phyloP scores from a whole-genome alignment of 768 basidiomycete species.

The Pisolithus sp. region DNA sequence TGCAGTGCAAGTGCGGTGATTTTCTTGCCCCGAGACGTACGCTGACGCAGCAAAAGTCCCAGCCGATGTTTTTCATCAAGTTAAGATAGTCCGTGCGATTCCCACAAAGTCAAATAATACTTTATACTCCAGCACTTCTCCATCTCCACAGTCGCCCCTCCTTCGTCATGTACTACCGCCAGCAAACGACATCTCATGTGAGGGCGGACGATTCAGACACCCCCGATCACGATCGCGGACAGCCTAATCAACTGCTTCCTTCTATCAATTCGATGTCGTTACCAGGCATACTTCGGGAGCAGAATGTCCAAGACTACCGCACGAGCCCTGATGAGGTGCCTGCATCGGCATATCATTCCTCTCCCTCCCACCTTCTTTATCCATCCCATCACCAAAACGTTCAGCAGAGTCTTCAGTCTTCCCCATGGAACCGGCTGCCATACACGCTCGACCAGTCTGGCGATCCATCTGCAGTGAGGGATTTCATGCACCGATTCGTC shows the following conservation, averaged over 20 bases:
- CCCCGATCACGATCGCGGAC: not conserved
- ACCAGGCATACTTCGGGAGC: slow-evolving; percentile 1
- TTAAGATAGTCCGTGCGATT: slow-evolving; percentile 1
- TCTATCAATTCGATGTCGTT: slow-evolving; percentile 18
- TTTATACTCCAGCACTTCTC: not conserved
- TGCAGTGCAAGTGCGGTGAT: not conserved
- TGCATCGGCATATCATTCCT: slow-evolving; percentile 1
- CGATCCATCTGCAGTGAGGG: slow-evolving; percentile 1
- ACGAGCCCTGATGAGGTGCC: not conserved
- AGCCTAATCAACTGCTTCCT: slow-evolving; percentile 5
- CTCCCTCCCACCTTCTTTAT: not conserved
- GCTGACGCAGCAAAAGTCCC: slow-evolving; percentile 6
- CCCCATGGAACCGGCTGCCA: slow-evolving; percentile 1
- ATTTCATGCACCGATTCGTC: not conserved
- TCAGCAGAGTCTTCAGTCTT: not conserved
- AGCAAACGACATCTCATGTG: slow-evolving; percentile 7
- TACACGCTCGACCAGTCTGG: not conserved
- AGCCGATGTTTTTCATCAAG: slow-evolving; percentile 4
- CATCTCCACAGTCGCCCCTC: slow-evolving; percentile 1
- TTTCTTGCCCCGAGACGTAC: not conserved
- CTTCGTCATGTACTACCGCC: slow-evolving; percentile 10
- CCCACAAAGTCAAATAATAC: slow-evolving; percentile 18
- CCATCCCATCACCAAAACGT: not conserved
- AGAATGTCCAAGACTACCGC: slow-evolving; percentile 2
- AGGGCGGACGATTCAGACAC: not conserved